Conservation (phyloP, 192 early-diverging fungal species). For the Coemansia sp. region DNA sequence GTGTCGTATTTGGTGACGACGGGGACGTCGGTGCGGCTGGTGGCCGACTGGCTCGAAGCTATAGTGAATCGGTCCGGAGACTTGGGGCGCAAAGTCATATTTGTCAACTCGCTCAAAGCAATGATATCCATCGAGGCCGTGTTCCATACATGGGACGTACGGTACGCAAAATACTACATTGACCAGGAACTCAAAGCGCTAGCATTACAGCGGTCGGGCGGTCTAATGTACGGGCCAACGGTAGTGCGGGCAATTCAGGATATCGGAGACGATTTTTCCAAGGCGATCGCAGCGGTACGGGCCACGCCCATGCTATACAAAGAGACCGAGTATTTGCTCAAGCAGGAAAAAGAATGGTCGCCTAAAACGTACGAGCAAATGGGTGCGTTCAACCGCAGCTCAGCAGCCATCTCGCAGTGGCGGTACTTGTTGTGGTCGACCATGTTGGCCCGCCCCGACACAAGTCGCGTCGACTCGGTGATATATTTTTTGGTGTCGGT, state of each 20-base stretch:
- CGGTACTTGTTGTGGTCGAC: conserved; percentile 41
- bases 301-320: background rate
- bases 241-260: conserved; percentile 4
- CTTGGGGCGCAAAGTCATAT: conserved; percentile 17
- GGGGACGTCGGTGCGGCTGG: conserved; percentile 10
- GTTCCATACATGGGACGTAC: conserved; percentile 28
- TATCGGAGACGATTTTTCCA: conserved; percentile 6
- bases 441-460: conserved; percentile 17
- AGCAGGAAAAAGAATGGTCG: conserved; percentile 12
- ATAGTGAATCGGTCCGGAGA: conserved; percentile 5
- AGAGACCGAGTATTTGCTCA: conserved; percentile 12
- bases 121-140: conserved; percentile 2
- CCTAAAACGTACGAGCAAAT: conserved; percentile 9
- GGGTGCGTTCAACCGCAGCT: conserved; percentile 14
- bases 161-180: conserved; percentile 36
- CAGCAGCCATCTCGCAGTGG: conserved; percentile 33
- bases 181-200: conserved; percentile 20
- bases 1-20: conserved; percentile 39
- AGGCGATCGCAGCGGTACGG: conserved; percentile 2
- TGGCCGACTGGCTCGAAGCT: conserved; percentile 31
- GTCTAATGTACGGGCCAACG: background rate
- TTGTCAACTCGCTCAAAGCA: conserved; percentile 22
- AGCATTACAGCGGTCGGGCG: background rate
- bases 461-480: conserved; percentile 37
- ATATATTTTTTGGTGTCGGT: conserved; percentile 23